Evolutionary conservation across 139 green algal species (phyloP).

Genomic region (Haematococcus sp.): DNA sequence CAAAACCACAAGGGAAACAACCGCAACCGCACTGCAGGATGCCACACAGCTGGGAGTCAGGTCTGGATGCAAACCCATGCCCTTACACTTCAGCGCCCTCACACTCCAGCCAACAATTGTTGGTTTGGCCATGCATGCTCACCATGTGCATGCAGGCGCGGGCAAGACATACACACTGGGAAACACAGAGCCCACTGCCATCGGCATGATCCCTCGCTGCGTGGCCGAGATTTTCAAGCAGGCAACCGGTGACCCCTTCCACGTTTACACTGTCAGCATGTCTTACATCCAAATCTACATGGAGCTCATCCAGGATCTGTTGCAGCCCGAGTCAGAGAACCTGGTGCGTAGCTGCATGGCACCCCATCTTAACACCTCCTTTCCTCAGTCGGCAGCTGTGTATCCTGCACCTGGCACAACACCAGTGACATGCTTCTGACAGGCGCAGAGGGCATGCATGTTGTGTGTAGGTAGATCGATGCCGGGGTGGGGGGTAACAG

Average conservation of each 20-base stretch:
- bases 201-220: conserved; percentile 77
- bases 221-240: conserved; percentile 65
- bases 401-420: neutral
- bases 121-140: too few species aligned
- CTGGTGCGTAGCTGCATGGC: conserved; percentile 37
- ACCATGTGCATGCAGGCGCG: conserved; percentile 56
- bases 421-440: neutral
- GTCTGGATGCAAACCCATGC: too few species aligned
- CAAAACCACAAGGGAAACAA: too few species aligned
- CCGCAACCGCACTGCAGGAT: too few species aligned
- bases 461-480: too few species aligned
- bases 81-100: neutral
- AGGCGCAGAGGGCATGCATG: too few species aligned
- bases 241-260: conserved; percentile 41
- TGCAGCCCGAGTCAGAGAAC: conserved; percentile 69
- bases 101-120: neutral
- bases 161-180: conserved; percentile 84
- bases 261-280: conserved; percentile 71
- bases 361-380: neutral
- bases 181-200: conserved; percentile 58
- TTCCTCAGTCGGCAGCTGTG: neutral
- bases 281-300: conserved; percentile 88
- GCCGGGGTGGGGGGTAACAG: too few species aligned
- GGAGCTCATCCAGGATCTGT: conserved; percentile 83
- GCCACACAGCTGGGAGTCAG: too few species aligned